Evolutionary conservation across 768 basidiomycete genomes (phyloP), one percentile per base, ranked within the genome.

Genomic region (Hericium coralloides): DNA sequence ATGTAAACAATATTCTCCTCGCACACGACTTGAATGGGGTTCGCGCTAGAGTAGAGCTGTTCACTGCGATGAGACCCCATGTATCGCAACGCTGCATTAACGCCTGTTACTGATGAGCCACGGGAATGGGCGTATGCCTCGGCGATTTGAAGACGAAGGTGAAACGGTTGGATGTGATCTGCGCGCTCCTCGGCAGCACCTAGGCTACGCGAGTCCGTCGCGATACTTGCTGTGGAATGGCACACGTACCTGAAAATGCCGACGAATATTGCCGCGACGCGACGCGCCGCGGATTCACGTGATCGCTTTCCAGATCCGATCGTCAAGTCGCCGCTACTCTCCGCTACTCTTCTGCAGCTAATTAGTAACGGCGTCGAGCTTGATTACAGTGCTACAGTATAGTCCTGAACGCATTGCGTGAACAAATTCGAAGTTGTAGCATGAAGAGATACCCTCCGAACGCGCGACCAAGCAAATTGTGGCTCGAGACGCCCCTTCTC

Each of bases 111-210:
- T 79, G 80, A 60, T 70, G 62, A n/a, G 82, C 80, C 53, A 77
- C 76, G 55, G 74, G 74, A 14, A 76, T 82, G 60, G 76, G 73
- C 49, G 64, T 74, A 58, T 72, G 72, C 25, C 68, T 73, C 0
- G 74, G 70, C 25, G 80, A 78, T 59, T 77, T 79, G 76, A 84
- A 87, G 4, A 80, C 79, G 63, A 87, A 73, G 4, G 80, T 78
- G 65, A 84, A 86, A 0, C 81, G 79, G 22, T 82, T 81, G 49
- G 80, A 68, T 0, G 79, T 78, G 57, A 87, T 79, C 51, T 79
- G 76, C 2, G 79, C 82, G 1, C 68, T 74, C 54, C 31, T 31
- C 85, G 69, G 9, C 74, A 77, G 22, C 80, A 82, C 3, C 76
- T 76, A 25, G 72, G 66, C 39, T 84, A 43, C 67, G 58, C 8